Conservation (phyloP, 805 yeast genomes). For the Cyberlindnera xylosilytica region DNA sequence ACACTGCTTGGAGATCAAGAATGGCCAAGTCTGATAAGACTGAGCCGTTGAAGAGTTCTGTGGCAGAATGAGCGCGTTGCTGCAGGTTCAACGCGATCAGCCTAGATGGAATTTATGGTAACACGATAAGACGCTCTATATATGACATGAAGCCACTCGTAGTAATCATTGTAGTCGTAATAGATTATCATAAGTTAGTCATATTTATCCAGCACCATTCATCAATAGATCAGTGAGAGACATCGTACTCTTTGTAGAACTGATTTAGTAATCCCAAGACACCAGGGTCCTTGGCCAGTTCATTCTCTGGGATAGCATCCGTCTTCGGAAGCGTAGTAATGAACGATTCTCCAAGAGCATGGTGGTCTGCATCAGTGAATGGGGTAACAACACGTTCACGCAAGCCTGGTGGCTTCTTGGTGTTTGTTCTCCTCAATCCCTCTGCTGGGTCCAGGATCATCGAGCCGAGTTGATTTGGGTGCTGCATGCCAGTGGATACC, state of each 20-base stretch:
- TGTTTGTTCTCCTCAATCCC: constrained; percentile 3
- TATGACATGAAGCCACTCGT: no score
- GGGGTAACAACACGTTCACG: constrained; percentile 6
- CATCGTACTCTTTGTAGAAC: constrained; percentile 52
- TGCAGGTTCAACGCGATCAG: not conserved
- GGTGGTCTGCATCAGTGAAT: constrained; percentile 11
- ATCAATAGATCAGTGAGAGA: constrained; percentile 12
- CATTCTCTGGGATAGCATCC: constrained; percentile 31
- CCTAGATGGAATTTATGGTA: no score
- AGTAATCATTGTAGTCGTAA: not conserved
- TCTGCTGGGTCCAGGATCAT: constrained; percentile 11
- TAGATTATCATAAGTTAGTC: not conserved
- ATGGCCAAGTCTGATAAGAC: constrained; percentile 12
- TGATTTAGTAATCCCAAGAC: constrained; percentile 81
- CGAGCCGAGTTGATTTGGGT: constrained; percentile 8
- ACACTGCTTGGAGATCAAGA: constrained; percentile 11
- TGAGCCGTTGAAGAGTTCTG: constrained; percentile 4
- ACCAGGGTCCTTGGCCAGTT: constrained; percentile 41
- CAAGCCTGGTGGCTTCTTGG: constrained; percentile 1
- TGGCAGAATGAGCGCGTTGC: not conserved
- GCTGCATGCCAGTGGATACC: constrained; percentile 5
- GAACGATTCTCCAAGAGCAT: constrained; percentile 41
- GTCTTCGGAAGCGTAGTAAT: constrained; percentile 36
- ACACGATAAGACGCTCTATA: no score
- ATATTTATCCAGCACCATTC: no score